Evolutionary conservation across 208 protist genomes (phyloP).

Genomic region (Acanthamoeba sp.): DNA sequence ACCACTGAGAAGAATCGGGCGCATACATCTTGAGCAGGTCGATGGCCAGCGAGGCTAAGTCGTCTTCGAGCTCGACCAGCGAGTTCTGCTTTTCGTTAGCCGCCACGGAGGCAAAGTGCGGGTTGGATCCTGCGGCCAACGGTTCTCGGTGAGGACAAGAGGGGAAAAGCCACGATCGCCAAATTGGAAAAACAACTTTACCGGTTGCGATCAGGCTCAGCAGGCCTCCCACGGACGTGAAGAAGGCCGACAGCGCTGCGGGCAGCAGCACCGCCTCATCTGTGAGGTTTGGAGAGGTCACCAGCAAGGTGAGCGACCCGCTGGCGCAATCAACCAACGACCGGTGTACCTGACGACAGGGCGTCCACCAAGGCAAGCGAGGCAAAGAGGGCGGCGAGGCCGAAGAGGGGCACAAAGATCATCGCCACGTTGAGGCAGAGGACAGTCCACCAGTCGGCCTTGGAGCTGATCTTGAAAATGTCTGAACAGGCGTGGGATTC

Average conservation of each 20-base stretch:
- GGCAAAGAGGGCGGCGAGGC: background rate
- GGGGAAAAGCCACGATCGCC: too few relatives aligned
- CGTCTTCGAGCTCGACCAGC: background rate
- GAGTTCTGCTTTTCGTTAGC: background rate
- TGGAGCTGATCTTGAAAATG: background rate
- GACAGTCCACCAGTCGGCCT: background rate
- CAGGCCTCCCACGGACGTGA: background rate
- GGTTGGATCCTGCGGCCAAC: background rate
- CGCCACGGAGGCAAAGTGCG: constrained; percentile 12
- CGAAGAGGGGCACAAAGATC: constrained; percentile 9
- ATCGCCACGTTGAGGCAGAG: background rate
- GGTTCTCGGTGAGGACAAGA: too few relatives aligned
- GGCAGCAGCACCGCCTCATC: background rate
- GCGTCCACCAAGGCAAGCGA: background rate
- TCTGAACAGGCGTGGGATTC: background rate
- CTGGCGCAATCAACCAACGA: background rate
- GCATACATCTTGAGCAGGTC: background rate
- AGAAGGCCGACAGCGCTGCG: background rate
- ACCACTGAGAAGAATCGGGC: too few relatives aligned
- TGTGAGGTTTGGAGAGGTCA: background rate
- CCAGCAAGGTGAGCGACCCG: background rate
- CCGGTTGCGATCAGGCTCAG: background rate
- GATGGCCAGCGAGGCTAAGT: background rate
- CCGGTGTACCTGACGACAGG: background rate
- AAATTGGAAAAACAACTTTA: too few relatives aligned